Evolutionary conservation across 306 rosid species (phyloP).

Genomic region (Corylus heterophylla): DNA sequence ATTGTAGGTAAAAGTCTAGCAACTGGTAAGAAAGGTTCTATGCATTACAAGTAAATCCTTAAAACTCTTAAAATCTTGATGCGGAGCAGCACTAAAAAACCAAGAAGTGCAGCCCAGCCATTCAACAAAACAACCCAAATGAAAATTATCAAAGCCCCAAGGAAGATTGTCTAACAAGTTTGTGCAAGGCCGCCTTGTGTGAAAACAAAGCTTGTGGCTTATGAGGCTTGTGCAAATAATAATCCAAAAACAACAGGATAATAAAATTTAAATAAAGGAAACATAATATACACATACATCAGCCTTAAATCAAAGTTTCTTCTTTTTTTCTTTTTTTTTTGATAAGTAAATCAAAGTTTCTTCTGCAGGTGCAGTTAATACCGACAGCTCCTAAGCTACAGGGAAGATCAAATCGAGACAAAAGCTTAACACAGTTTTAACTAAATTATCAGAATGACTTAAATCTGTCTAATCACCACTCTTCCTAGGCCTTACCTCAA

Average conservation of each 20-base stretch:
- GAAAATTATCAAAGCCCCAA: neutral
- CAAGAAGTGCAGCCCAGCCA: neutral
- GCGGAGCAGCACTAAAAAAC: neutral
- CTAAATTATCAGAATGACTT: neutral
- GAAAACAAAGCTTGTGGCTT: neutral
- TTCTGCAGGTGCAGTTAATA: neutral
- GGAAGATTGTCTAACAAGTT: slow-evolving; percentile 2
- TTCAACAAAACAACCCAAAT: neutral
- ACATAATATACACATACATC: neutral
- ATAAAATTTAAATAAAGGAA: neutral
- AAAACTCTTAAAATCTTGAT: neutral
- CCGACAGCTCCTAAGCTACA: neutral
- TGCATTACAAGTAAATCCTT: slow-evolving; percentile 8
- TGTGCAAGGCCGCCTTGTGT: neutral
- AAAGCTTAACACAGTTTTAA: neutral
- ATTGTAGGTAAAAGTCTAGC: neutral
- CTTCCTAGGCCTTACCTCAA: neutral
- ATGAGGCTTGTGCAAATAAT: neutral
- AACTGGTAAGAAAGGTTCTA: neutral
- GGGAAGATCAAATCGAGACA: neutral
- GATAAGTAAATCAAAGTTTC: neutral
- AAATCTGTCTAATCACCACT: neutral
- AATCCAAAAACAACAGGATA: neutral
- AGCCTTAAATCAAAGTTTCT: neutral
- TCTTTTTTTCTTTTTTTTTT: too few relatives aligned